phyloP scores from a whole-genome alignment of 352 stramenopile genomes.

The Globisporangium okanoganense region DNA sequence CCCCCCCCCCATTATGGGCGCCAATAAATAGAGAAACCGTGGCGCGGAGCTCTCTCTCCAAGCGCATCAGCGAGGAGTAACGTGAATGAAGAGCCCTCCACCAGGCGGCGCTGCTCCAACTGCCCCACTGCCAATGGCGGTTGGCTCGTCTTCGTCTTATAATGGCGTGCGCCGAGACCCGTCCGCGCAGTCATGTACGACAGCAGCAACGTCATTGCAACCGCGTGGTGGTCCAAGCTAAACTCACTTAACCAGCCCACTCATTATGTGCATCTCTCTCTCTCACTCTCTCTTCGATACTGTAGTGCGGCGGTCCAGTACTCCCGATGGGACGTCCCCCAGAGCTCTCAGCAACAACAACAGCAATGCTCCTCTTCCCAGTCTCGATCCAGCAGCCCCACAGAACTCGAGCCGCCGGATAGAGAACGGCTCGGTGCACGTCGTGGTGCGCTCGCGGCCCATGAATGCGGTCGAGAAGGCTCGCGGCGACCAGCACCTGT shows the following conservation, averaged over 20 bases:
- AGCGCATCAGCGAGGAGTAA: neutral
- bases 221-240: neutral
- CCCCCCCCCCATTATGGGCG: too few relatives aligned
- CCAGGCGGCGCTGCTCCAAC: neutral
- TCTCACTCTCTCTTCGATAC: neutral
- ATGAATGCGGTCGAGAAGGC: constrained; percentile 48
- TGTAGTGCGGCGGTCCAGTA: constrained; percentile 9
- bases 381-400: neutral
- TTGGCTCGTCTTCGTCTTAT: neutral
- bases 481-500: constrained; percentile 44
- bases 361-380: neutral
- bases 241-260: neutral
- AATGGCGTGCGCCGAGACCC: constrained; percentile 9
- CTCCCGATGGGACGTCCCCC: constrained; percentile 3
- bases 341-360: constrained; percentile 2
- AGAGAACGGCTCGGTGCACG: constrained; percentile 35
- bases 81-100: neutral
- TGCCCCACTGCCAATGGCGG: neutral
- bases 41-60: neutral
- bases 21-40: too few relatives aligned
- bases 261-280: neutral
- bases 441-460: constrained; percentile 60
- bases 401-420: constrained; percentile 3
- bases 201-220: neutral
- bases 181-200: constrained; percentile 1